These are phyloP conservation scores for Wallacemonas sp. DNA, from an alignment of 208 protist species.

Conservation along the genomic window DNA sequence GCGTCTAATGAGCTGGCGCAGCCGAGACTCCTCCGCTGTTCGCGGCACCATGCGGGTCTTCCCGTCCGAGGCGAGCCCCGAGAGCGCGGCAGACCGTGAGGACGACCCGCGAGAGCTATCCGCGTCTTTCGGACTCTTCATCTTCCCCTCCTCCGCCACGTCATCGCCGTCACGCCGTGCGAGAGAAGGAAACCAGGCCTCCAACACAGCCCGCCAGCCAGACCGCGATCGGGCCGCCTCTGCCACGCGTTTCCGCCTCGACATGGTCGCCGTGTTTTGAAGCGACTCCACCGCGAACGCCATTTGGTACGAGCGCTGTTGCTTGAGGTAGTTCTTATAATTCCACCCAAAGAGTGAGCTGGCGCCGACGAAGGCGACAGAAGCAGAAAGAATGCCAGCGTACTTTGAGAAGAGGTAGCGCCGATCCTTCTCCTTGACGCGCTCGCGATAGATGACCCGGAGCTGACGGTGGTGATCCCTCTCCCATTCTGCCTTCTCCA, in stretches of 20 bases:
- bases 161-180: too few relatives aligned
- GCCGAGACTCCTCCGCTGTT: slow-evolving; percentile 37
- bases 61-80: neutral
- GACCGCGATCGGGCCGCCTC: neutral
- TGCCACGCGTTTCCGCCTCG: neutral
- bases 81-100: neutral
- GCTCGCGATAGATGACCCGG: slow-evolving; percentile 81
- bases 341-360: slow-evolving; percentile 91
- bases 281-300: slow-evolving; percentile 55
- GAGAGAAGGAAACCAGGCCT: neutral
- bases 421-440: slow-evolving; percentile 81
- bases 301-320: slow-evolving; percentile 81
- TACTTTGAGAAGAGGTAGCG: slow-evolving; percentile 88
- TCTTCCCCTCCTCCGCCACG: neutral
- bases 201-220: neutral
- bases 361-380: slow-evolving; percentile 76
- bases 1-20: slow-evolving; percentile 43
- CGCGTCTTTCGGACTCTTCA: neutral
- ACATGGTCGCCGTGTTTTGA: slow-evolving; percentile 6
- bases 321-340: slow-evolving; percentile 86
- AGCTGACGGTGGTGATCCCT: slow-evolving; percentile 83
- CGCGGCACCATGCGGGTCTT: slow-evolving; percentile 11
- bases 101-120: neutral
- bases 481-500: slow-evolving; percentile 91
- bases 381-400: slow-evolving; percentile 81